Evolutionary conservation across 2,329 filamentous ascomycete species (phyloP).

Genomic region (Mycosphaerelloides madeirae): DNA sequence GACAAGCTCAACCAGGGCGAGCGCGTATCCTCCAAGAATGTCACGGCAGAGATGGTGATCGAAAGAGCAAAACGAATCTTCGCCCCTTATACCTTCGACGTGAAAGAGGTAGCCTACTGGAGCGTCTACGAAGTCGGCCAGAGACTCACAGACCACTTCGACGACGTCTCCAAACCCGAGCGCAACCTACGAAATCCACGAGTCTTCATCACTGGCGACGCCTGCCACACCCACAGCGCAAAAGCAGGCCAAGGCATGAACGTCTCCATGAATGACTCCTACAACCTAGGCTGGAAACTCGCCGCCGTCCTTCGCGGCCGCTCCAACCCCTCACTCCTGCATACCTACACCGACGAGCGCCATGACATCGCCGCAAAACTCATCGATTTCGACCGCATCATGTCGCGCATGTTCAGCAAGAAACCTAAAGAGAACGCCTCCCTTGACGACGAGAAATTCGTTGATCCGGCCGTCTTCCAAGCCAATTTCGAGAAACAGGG

Average conservation of each 20-base stretch:
- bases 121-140: slow-evolving; percentile 55
- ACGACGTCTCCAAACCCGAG: slow-evolving; percentile 56
- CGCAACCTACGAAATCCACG: slow-evolving; percentile 46
- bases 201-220: slow-evolving; percentile 68
- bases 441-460: slow-evolving; percentile 22
- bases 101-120: slow-evolving; percentile 64
- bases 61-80: slow-evolving; percentile 60
- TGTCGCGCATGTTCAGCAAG: slow-evolving; percentile 44
- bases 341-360: slow-evolving; percentile 52
- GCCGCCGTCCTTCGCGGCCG: slow-evolving; percentile 39
- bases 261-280: slow-evolving; percentile 63
- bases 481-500: slow-evolving; percentile 29
- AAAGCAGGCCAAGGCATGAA: slow-evolving; percentile 72
- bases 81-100: slow-evolving; percentile 61
- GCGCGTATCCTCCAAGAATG: slow-evolving; percentile 55
- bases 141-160: slow-evolving; percentile 62
- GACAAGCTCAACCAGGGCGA: slow-evolving; percentile 40
- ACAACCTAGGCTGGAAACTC: slow-evolving; percentile 57
- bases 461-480: slow-evolving; percentile 33
- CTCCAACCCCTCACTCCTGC: slow-evolving; percentile 36
- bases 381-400: slow-evolving; percentile 53
- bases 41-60: slow-evolving; percentile 61
- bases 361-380: slow-evolving; percentile 60
- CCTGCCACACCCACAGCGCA: slow-evolving; percentile 50
- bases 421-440: slow-evolving; percentile 25